Conservation (phyloP, 352 stramenopile species). For the Pythium coloratum region DNA sequence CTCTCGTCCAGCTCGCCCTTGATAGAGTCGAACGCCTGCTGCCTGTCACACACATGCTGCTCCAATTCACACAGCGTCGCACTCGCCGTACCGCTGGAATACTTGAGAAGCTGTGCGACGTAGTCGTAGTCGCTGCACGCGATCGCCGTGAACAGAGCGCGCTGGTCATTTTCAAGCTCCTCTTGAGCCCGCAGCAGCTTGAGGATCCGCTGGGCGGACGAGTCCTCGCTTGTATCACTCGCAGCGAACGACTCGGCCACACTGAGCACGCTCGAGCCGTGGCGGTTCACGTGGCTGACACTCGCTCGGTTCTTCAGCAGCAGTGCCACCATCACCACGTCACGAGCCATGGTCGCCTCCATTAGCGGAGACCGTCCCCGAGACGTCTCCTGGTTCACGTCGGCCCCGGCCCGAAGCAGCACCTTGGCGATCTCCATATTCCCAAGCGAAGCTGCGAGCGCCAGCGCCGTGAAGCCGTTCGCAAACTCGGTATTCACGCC, state of each 20-base stretch:
- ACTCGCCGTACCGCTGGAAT: constrained; percentile 25
- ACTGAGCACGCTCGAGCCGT: constrained; percentile 48
- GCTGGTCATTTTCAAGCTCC: constrained; percentile 52
- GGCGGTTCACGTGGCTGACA: constrained; percentile 61
- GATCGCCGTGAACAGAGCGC: constrained; percentile 66
- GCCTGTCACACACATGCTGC: constrained; percentile 26
- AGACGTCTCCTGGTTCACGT: constrained; percentile 73
- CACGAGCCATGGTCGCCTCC: constrained; percentile 58
- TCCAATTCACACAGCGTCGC: neutral
- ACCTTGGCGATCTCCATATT: constrained; percentile 52
- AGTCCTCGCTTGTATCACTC: neutral
- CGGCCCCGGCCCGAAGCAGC: constrained; percentile 60
- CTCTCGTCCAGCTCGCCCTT: constrained; percentile 41
- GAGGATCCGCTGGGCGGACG: constrained; percentile 26
- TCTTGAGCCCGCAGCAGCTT: constrained; percentile 42
- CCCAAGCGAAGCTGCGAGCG: constrained; percentile 45
- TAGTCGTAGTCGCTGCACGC: constrained; percentile 70
- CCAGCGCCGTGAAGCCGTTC: constrained; percentile 68
- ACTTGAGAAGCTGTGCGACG: constrained; percentile 43
- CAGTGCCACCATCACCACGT: constrained; percentile 49
- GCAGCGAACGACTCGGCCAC: constrained; percentile 39
- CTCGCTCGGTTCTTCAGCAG: constrained; percentile 63
- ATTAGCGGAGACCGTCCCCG: constrained; percentile 57
- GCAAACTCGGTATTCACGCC: constrained; percentile 60
- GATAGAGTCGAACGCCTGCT: constrained; percentile 17